Conservation (phyloP, 75 land plant genomes). For the Pinus tabuliformis region DNA sequence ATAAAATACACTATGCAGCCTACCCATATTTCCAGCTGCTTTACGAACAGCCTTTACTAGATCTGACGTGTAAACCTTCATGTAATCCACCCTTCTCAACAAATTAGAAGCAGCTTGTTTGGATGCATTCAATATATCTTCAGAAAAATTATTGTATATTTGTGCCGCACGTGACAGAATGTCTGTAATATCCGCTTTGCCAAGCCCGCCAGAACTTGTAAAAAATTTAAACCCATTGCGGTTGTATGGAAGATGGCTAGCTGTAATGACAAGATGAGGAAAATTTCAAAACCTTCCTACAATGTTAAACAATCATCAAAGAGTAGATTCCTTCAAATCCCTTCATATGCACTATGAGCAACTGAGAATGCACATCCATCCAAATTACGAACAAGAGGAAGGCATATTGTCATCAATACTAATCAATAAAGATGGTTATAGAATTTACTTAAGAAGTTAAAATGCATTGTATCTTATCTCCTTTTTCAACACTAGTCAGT, state of each 20-base stretch:
- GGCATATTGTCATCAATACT: background rate
- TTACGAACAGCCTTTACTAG: slow-evolving; percentile 87
- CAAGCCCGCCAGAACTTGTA: slow-evolving; percentile 92
- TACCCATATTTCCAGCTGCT: slow-evolving; percentile 90
- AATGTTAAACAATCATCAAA: background rate
- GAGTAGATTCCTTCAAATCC: background rate
- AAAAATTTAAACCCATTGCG: slow-evolving; percentile 97
- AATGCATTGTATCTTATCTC: background rate
- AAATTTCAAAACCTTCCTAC: slow-evolving; percentile 1
- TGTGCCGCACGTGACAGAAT: slow-evolving; percentile 77
- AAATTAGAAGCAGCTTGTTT: slow-evolving; percentile 23
- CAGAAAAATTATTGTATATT: slow-evolving; percentile 44
- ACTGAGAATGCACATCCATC: background rate
- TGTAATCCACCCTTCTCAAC: slow-evolving; percentile 67
- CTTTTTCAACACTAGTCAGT: background rate
- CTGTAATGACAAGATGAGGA: slow-evolving; percentile 33
- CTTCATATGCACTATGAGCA: background rate
- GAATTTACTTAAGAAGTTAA: too few relatives aligned
- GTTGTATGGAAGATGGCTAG: slow-evolving; percentile 97
- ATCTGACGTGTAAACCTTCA: slow-evolving; percentile 76
- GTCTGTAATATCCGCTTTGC: slow-evolving; percentile 84
- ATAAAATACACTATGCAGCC: background rate
- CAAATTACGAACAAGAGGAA: background rate
- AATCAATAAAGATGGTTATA: background rate
- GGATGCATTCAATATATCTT: slow-evolving; percentile 27